A percentile compares a stretch with the other conserved stretches of the same genome.
phyloP scores from a whole-genome alignment of 1,284 basidiomycete genomes.

The Sanguinoderma infundibulare region DNA sequence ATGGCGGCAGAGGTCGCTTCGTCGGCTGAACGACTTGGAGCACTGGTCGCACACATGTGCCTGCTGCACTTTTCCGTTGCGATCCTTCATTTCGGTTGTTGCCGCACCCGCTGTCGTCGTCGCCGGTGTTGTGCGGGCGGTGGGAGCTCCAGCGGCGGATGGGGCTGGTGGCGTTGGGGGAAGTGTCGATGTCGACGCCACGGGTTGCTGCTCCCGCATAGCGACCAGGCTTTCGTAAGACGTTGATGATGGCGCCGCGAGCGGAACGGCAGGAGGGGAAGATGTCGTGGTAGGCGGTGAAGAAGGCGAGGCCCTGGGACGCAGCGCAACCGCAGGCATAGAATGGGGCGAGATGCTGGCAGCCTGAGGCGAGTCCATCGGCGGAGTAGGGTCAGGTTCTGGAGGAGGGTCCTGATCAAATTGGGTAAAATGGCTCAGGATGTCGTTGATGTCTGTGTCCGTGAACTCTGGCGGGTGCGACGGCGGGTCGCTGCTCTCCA shows the following conservation, averaged over 20 bases:
- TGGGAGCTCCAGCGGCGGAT: background rate
- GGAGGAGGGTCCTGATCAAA: conserved; percentile 58
- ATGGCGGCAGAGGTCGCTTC: conserved; percentile 79
- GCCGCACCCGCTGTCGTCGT: conserved; percentile 20
- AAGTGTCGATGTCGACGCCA: conserved; percentile 52
- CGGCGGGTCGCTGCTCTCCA: conserved; percentile 14
- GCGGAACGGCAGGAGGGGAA: background rate
- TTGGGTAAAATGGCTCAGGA: conserved; percentile 71
- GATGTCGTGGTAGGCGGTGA: conserved; percentile 4
- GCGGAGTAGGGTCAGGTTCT: conserved; percentile 23
- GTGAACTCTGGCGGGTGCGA: conserved; percentile 43
- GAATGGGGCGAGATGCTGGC: conserved; percentile 8
- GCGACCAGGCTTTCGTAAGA: conserved; percentile 3
- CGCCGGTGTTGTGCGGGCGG: background rate
- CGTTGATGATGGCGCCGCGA: conserved; percentile 4
- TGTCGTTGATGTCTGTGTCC: conserved; percentile 73
- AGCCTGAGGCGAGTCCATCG: conserved; percentile 9
- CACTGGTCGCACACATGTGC: conserved; percentile 65
- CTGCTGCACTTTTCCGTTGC: conserved; percentile 35
- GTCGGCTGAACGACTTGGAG: conserved; percentile 74
- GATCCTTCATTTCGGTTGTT: conserved; percentile 30
- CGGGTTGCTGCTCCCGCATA: conserved; percentile 40
- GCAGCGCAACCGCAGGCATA: background rate
- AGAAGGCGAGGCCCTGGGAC: conserved; percentile 4
- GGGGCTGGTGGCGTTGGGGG: conserved; percentile 26